These are phyloP conservation scores for Corinectria fuckeliana DNA, from an alignment of 2,329 filamentous ascomycete species.

Conservation along the genomic window DNA sequence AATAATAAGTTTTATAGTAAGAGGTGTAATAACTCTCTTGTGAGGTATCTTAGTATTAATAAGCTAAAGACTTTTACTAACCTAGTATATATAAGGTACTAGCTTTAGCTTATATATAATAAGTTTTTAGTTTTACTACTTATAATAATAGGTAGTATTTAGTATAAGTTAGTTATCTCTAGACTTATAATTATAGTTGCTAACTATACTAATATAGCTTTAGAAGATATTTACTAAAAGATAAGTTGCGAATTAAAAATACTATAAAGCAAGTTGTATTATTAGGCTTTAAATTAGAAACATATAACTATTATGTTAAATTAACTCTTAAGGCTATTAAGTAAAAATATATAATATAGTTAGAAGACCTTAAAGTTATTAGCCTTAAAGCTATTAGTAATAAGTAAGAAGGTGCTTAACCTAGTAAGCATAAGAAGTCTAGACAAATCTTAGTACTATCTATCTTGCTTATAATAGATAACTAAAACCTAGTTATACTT, in stretches of 20 bases:
- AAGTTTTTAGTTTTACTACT: neutral
- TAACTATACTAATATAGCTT: neutral
- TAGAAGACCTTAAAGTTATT: no score
- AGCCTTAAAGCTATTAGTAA: neutral
- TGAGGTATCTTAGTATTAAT: neutral
- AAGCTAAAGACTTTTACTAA: neutral
- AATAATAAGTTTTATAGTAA: neutral
- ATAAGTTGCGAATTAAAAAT: neutral
- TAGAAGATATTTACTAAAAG: neutral
- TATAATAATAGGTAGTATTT: neutral
- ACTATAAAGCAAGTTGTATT: neutral
- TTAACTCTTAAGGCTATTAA: neutral
- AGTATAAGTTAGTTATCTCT: neutral
- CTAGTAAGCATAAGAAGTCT: neutral
- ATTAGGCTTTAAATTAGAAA: neutral
- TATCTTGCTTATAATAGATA: no score
- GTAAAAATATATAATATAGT: neutral
- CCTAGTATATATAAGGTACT: neutral
- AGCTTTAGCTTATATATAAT: neutral
- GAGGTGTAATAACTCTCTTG: neutral
- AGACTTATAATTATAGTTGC: neutral
- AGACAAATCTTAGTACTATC: neutral
- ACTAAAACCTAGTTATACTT: no score
- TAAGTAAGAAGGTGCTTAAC: neutral
- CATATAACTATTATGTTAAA: neutral